Evolutionary conservation across 441 rosid genomes (phyloP), one percentile per base, ranked within the genome.

Genomic region (Brassica balearica): DNA sequence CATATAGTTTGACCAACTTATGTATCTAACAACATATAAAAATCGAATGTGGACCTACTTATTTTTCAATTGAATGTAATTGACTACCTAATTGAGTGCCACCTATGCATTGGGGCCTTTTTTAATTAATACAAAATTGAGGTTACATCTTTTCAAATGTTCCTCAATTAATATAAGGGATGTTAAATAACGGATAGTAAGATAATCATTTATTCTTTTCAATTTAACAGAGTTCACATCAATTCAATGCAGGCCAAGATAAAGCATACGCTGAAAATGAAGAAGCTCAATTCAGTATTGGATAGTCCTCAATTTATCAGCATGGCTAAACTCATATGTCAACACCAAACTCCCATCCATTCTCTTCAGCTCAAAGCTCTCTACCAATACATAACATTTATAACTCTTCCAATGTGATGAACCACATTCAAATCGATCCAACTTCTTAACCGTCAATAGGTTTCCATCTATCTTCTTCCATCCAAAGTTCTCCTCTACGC

Each of bases 291-390:
- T 84, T 88, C 88, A 84, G 22, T 73, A 63, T 29, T 63, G 67
- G 20, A 63, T 85, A 48, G 78, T 67, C 58, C 59, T 71, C 36
- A 84, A 36, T 60, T 62, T 78, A 6, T 79, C 78, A 8, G 75
- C 69, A 73, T 84, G 92, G 65, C 77, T 84, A 65, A 84, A 85
- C 32, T 84, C 85, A 76, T 60, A 74, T 27, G 77, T 77, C 7
- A 88, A 38, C 14, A 82, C 82, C 76, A 80, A 70, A 73, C 77
- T 82, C 59, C 69, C 88, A 80, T 88, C 82, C 86, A 78, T 81
- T 82, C 84, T 86, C 74, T 78, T 83, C 51, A 85, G 55, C 22
- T 65, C 75, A 80, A 88, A 85, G 6, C 87, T 81, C 82, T 86
- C 88, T 3, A 85, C 88, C 85, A 86, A 65, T 38, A 85, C 77